Conservation (phyloP, 2,329 filamentous ascomycete genomes). For the Chrysosporium queenslandicum region DNA sequence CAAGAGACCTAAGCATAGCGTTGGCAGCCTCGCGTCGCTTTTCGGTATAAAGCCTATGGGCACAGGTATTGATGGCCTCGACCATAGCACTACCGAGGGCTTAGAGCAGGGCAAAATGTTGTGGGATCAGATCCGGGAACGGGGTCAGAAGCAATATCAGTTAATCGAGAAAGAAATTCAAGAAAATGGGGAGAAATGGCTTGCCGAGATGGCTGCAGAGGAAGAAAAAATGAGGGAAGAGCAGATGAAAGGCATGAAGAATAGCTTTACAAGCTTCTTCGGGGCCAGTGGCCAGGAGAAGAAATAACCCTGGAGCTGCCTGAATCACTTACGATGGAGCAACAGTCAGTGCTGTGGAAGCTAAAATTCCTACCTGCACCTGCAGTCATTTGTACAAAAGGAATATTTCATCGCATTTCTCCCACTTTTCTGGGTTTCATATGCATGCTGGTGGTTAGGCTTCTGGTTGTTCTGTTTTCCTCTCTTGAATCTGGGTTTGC, state of each 20-base stretch:
- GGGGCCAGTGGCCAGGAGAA: conserved; percentile 21
- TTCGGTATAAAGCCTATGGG: conserved; percentile 66
- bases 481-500: background rate
- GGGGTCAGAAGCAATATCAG: conserved; percentile 83
- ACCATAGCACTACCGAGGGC: conserved; percentile 59
- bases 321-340: background rate
- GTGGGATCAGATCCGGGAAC: conserved; percentile 84
- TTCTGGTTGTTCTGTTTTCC: background rate
- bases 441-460: conserved; percentile 2
- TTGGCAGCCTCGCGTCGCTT: conserved; percentile 59
- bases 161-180: conserved; percentile 80
- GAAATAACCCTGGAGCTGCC: background rate
- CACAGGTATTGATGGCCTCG: conserved; percentile 49
- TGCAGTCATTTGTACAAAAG: conserved; percentile 3
- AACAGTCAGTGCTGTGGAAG: background rate
- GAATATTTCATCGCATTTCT: background rate
- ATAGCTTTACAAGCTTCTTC: conserved; percentile 54
- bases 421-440: background rate
- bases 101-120: conserved; percentile 93
- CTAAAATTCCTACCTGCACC: background rate
- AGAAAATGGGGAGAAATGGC: conserved; percentile 88
- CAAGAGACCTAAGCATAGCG: conserved; percentile 50
- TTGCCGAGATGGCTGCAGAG: conserved; percentile 82
- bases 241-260: conserved; percentile 86
- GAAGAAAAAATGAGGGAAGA: conserved; percentile 86